Conservation (phyloP, 2,329 filamentous ascomycete species). For the Fusarium sp. region DNA sequence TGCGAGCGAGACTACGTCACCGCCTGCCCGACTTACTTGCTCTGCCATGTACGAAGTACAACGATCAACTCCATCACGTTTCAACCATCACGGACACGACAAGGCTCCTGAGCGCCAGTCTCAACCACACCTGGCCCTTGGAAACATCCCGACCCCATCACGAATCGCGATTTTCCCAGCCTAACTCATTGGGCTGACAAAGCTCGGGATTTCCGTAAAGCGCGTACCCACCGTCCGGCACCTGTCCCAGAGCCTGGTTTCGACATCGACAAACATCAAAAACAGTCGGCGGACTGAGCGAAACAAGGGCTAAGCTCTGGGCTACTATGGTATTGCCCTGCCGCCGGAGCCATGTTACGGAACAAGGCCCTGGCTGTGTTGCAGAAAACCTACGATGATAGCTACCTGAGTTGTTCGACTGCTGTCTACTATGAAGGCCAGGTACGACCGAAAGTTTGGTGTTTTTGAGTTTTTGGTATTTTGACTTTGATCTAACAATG, state of each 20-base stretch:
- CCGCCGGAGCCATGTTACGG: slow-evolving; percentile 62
- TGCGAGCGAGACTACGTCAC: slow-evolving; percentile 46
- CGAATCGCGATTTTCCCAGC: neutral
- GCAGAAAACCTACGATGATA: slow-evolving; percentile 98
- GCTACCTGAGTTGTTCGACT: slow-evolving; percentile 93
- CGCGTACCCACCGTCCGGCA: slow-evolving; percentile 12
- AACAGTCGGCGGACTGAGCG: slow-evolving; percentile 34
- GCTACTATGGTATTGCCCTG: slow-evolving; percentile 45
- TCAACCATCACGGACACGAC: slow-evolving; percentile 23
- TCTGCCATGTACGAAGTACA: slow-evolving; percentile 31
- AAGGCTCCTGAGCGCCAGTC: slow-evolving; percentile 3
- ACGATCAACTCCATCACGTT: slow-evolving; percentile 37
- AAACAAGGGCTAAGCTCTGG: slow-evolving; percentile 34
- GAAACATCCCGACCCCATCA: neutral
- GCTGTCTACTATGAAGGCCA: slow-evolving; percentile 96
- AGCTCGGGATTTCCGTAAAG: slow-evolving; percentile 4
- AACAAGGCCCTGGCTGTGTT: slow-evolving; percentile 75
- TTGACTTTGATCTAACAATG: slow-evolving; percentile 18
- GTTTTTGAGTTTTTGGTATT: neutral
- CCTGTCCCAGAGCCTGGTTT: slow-evolving; percentile 11
- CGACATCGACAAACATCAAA: slow-evolving; percentile 2
- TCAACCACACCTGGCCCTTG: slow-evolving; percentile 1
- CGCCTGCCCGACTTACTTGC: slow-evolving; percentile 33
- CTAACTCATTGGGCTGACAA: slow-evolving; percentile 5
- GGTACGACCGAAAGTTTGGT: slow-evolving; percentile 61